Base-by-base conservation (phyloP, 345 rosid genomes). In the Excoecaria agallocha region DNA sequence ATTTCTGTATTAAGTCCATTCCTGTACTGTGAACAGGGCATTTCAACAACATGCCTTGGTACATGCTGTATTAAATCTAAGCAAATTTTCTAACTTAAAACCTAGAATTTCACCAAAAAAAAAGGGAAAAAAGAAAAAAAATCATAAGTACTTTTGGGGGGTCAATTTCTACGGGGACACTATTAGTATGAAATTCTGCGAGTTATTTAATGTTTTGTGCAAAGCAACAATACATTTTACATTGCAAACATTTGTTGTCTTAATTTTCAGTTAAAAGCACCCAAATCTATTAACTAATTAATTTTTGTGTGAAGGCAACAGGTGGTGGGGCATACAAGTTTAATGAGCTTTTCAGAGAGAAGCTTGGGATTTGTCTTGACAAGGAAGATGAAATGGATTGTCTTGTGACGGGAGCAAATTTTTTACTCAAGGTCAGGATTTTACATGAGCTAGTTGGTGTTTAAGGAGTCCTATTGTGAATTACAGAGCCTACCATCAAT, bases 321-420 rank as follows among this genome's bases (percentile, higher is more conserved):
- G 99, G 99, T 30, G 99, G 99, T 6, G 98, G 99, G 79, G 98
- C 99, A 38, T 90, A 78, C 87, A 95, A 93, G 85, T 95, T 84
- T 73, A 81, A 97, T 1, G 97, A 95, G 75, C 86, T 95, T 72
- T 95, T 95, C 81, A 93, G 89, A 82, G 99, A 95, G 82, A 88
- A 90, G 79, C 96, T 95, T 45, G 99, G 98, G 15, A 85, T 91
- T 79, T 88, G 94, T 80, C 91, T 95, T 79, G 99, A 95, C 75
- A 95, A 93, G 81, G 99, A 93, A 87, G 99, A 95, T 86, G 99
- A 95, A 83, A 95, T 95, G 99, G 84, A 93, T 79, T 95, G 99
- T 77, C 97, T 95, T 73, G 99, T 95, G 70, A 90, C 97, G 37
- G 99, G 99, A 74, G 97, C 99, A 51, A 91, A 95, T 83, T 95